A percentile compares a stretch with the other conserved stretches of the same genome.
Evolutionary conservation across 345 rosid species (phyloP).

Genomic region (Luvunga scandens): DNA sequence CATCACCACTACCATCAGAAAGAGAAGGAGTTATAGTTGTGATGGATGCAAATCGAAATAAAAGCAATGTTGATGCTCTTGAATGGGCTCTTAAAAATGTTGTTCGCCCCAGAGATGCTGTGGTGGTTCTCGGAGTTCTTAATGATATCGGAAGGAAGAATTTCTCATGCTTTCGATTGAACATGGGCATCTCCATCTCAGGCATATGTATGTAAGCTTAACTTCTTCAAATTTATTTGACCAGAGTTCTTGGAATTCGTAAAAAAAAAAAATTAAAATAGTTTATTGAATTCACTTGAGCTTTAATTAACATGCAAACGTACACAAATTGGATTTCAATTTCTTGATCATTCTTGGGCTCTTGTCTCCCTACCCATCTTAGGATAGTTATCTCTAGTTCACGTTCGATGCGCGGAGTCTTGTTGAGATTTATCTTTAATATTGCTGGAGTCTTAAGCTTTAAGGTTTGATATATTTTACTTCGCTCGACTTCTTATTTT

Average conservation of each 20-base stretch:
- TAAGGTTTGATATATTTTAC: too few species aligned
- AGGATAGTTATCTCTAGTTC: too few species aligned
- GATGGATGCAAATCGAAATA: conserved; percentile 34
- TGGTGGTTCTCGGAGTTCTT: conserved; percentile 41
- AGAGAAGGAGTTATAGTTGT: conserved; percentile 42
- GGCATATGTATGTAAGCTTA: conserved; percentile 49
- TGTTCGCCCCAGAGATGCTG: conserved; percentile 33
- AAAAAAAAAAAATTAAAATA: too few species aligned
- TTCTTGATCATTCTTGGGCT: too few species aligned
- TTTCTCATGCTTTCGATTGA: conserved; percentile 37
- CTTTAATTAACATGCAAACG: too few species aligned
- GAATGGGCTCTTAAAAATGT: conserved; percentile 51
- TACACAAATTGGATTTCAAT: too few species aligned
- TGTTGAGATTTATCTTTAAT: too few species aligned
- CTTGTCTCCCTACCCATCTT: too few species aligned
- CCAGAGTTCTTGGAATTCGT: too few species aligned
- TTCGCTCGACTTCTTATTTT: too few species aligned
- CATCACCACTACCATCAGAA: background rate
- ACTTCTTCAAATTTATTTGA: background rate
- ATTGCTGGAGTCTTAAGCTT: too few species aligned
- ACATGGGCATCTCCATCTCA: conserved; percentile 32
- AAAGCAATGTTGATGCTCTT: conserved; percentile 34
- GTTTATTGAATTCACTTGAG: background rate
- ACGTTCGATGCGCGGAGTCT: too few species aligned
- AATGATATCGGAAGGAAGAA: conserved; percentile 28